Conservation (phyloP, 106 monocot genomes). For the Dendrobium huoshanense region DNA sequence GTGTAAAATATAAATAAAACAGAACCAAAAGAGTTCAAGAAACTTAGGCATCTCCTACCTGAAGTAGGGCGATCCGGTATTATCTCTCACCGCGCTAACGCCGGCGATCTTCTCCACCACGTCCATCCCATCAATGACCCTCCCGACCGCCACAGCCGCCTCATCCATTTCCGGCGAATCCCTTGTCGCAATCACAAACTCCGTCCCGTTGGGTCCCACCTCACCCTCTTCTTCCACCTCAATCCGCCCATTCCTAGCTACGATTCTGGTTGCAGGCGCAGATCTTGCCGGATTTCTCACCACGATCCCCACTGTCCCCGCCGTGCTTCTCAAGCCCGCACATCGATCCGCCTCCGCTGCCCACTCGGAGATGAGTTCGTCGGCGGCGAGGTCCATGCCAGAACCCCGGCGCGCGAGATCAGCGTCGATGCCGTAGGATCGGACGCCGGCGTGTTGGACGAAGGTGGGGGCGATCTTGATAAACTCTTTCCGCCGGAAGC, state of each 20-base stretch:
- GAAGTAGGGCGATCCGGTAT: constrained; percentile 60
- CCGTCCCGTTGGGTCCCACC: constrained; percentile 47
- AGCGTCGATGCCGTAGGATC: constrained; percentile 38
- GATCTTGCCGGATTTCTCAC: constrained; percentile 41
- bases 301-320: constrained; percentile 37
- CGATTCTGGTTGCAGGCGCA: constrained; percentile 32
- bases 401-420: constrained; percentile 21
- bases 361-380: constrained; percentile 33
- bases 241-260: constrained; percentile 45
- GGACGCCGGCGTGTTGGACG: constrained; percentile 40
- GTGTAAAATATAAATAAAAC: neutral
- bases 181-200: constrained; percentile 44
- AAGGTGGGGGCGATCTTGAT: constrained; percentile 47
- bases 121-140: constrained; percentile 45
- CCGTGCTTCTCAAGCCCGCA: constrained; percentile 25
- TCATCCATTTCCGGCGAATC: constrained; percentile 47
- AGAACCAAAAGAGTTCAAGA: neutral
- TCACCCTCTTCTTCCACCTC: constrained; percentile 47
- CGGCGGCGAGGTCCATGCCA: constrained; percentile 9
- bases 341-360: constrained; percentile 10
- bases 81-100: constrained; percentile 48
- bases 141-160: constrained; percentile 36
- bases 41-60: constrained; percentile 16
- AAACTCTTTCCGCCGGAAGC: constrained; percentile 49
- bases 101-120: constrained; percentile 40